A percentile compares a stretch with the other conserved stretches of the same genome.
Evolutionary conservation across 352 stramenopile genomes (phyloP).

Genomic region (Phytophthora pistaciae): DNA sequence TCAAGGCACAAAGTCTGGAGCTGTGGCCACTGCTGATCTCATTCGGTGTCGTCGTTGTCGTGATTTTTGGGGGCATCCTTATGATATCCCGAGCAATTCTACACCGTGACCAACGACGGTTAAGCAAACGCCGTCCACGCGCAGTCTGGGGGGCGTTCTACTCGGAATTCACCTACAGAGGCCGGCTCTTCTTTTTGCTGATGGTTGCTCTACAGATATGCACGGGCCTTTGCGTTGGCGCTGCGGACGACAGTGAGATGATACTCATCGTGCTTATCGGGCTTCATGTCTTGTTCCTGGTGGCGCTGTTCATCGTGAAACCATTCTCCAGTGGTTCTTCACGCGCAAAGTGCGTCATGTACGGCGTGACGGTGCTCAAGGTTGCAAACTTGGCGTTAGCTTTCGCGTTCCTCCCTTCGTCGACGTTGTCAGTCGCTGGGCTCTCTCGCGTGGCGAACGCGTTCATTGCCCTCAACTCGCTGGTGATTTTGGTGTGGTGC

Average conservation of each 20-base stretch:
- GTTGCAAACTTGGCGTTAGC: slow-evolving; percentile 54
- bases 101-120: slow-evolving; percentile 36
- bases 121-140: slow-evolving; percentile 46
- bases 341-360: slow-evolving; percentile 35
- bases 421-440: slow-evolving; percentile 27
- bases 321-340: slow-evolving; percentile 29
- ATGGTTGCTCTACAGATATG: slow-evolving; percentile 51
- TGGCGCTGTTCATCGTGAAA: slow-evolving; percentile 35
- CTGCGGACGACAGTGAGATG: slow-evolving; percentile 44
- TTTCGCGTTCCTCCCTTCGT: slow-evolving; percentile 56
- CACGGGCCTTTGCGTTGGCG: slow-evolving; percentile 52
- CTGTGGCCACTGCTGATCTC: slow-evolving; percentile 32
- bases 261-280: slow-evolving; percentile 55
- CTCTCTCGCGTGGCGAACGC: slow-evolving; percentile 40
- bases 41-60: slow-evolving; percentile 38
- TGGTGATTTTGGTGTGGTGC: slow-evolving; percentile 57
- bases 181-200: slow-evolving; percentile 64
- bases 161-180: slow-evolving; percentile 47
- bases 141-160: slow-evolving; percentile 65
- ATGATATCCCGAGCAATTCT: slow-evolving; percentile 46
- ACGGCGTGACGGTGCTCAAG: slow-evolving; percentile 43
- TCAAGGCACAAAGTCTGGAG: slow-evolving; percentile 29
- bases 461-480: slow-evolving; percentile 57
- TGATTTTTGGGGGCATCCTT: slow-evolving; percentile 38
- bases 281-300: slow-evolving; percentile 53